phyloP scores from a whole-genome alignment of 192 early-diverging fungal species.

The Entrophospora sp. region DNA sequence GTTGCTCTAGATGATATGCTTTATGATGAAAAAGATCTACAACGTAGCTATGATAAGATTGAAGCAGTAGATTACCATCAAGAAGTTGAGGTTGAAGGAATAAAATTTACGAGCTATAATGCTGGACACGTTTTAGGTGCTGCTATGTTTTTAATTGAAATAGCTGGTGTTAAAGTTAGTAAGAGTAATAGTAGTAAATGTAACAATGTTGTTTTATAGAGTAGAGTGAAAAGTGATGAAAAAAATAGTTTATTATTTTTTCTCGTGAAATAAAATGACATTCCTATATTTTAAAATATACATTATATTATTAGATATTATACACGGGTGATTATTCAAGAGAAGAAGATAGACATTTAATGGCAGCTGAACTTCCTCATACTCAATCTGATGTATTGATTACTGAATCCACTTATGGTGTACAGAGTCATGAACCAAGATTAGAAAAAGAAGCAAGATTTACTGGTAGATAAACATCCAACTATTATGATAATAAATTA shows the following conservation, averaged over 20 bases:
- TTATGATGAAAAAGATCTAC: slow-evolving; percentile 84
- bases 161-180: slow-evolving; percentile 71
- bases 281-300: neutral
- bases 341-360: slow-evolving; percentile 97
- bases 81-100: slow-evolving; percentile 88
- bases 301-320: slow-evolving; percentile 41
- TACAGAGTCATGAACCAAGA: slow-evolving; percentile 93
- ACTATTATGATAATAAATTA: too few relatives aligned
- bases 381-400: slow-evolving; percentile 86
- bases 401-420: slow-evolving; percentile 93
- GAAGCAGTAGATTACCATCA: slow-evolving; percentile 96
- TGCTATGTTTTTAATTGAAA: slow-evolving; percentile 93
- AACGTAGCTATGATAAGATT: slow-evolving; percentile 75
- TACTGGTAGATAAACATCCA: slow-evolving; percentile 45
- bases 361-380: slow-evolving; percentile 88
- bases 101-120: slow-evolving; percentile 92
- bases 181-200: neutral
- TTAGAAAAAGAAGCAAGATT: slow-evolving; percentile 84
- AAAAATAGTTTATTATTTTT: too few relatives aligned
- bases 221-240: slow-evolving; percentile 21
- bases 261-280: too few relatives aligned
- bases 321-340: slow-evolving; percentile 99
- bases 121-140: slow-evolving; percentile 98
- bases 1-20: slow-evolving; percentile 70
- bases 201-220: neutral